Conservation (phyloP, 345 rosid species). For the Balakata baccata region DNA sequence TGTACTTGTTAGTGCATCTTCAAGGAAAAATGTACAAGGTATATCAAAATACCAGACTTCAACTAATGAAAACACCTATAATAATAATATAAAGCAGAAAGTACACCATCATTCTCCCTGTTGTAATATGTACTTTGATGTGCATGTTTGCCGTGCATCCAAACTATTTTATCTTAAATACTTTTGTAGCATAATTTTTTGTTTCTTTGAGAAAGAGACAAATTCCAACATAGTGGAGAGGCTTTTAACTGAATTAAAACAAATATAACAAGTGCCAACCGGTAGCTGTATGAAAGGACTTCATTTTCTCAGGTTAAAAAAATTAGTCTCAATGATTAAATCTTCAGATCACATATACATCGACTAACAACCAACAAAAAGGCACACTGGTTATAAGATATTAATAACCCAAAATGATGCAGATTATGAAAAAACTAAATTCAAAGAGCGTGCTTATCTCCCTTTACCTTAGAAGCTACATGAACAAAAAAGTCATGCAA, state of each 20-base stretch:
- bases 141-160: not conserved
- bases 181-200: not conserved
- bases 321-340: not conserved
- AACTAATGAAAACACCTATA: not conserved
- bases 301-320: not conserved
- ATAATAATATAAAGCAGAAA: not conserved
- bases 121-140: not conserved
- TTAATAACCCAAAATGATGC: not conserved
- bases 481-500: slow-evolving; percentile 89
- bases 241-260: slow-evolving; percentile 2
- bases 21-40: not conserved
- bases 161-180: not conserved
- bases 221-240: not conserved
- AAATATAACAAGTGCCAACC: not conserved
- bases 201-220: not conserved
- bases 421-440: not conserved
- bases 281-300: not conserved
- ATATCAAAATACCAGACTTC: not conserved
- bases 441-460: not conserved
- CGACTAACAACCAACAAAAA: not conserved
- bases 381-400: not conserved
- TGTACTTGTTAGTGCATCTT: not conserved
- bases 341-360: not conserved
- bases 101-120: no score
- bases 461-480: slow-evolving; percentile 90